A percentile compares a stretch with the other conserved stretches of the same genome.
Conservation (phyloP, 2,329 filamentous ascomycete species). For the Aspergillus costaricaensis region DNA sequence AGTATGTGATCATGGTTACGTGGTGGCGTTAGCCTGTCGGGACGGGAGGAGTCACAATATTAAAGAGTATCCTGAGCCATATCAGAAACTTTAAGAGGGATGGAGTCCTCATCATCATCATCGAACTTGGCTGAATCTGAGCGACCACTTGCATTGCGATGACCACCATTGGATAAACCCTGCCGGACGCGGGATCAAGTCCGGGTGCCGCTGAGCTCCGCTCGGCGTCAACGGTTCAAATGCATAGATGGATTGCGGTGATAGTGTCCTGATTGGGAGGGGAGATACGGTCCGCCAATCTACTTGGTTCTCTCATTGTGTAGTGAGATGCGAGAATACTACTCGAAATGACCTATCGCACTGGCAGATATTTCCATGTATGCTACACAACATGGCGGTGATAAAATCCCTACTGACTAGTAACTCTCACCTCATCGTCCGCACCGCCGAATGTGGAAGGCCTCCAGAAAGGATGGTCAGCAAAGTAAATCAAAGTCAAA, state of each 20-base stretch:
- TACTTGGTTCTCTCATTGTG: background rate
- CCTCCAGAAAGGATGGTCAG: slow-evolving; percentile 2
- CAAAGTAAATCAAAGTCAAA: slow-evolving; percentile 13
- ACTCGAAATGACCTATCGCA: background rate
- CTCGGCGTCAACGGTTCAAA: slow-evolving; percentile 15
- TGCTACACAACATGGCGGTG: background rate
- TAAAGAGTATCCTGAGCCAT: background rate
- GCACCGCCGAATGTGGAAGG: background rate
- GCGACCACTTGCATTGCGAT: background rate
- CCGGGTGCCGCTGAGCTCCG: slow-evolving; percentile 1
- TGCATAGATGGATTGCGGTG: slow-evolving; percentile 9
- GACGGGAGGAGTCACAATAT: slow-evolving; percentile 1
- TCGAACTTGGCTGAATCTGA: too few relatives aligned
- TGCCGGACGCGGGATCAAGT: slow-evolving; percentile 5
- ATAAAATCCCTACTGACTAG: background rate
- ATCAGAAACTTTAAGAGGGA: background rate
- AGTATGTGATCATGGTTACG: slow-evolving; percentile 10
- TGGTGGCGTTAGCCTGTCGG: slow-evolving; percentile 3
- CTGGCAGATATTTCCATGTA: background rate
- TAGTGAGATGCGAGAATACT: background rate
- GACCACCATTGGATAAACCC: slow-evolving; percentile 2
- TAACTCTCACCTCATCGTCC: background rate
- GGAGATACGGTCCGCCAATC: background rate
- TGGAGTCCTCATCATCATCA: background rate
- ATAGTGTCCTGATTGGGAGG: background rate